These are phyloP conservation scores for Diplosphaera chodatii DNA, from an alignment of 139 green algal species.

Conservation along the genomic window DNA sequence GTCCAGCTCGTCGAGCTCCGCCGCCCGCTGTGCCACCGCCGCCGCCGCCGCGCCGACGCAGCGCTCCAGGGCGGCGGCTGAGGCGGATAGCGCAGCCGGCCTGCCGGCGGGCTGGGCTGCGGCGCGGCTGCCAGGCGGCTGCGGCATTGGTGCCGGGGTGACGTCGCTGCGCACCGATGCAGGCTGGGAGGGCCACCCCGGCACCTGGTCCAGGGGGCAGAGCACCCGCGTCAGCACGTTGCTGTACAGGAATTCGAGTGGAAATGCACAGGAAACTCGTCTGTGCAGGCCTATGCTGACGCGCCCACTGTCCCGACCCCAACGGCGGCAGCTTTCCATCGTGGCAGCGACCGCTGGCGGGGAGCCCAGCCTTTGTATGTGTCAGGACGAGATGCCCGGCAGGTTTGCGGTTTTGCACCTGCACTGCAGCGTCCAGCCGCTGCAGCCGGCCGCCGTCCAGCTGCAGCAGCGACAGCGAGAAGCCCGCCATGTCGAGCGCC, in stretches of 20 bases:
- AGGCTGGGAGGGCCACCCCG: slow-evolving; percentile 11
- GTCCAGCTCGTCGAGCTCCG: slow-evolving; percentile 53
- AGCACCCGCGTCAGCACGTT: too few relatives aligned
- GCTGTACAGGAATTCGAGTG: too few relatives aligned
- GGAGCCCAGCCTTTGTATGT: too few relatives aligned
- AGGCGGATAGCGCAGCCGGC: neutral
- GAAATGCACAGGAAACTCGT: too few relatives aligned
- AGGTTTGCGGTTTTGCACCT: slow-evolving; percentile 8
- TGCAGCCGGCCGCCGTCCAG: slow-evolving; percentile 27
- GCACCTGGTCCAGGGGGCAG: too few relatives aligned
- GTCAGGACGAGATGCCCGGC: too few relatives aligned
- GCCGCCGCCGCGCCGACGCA: slow-evolving; percentile 12
- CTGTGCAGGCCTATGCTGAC: too few relatives aligned
- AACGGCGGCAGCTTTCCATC: too few relatives aligned
- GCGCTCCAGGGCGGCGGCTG: slow-evolving; percentile 6
- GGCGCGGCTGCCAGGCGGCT: neutral
- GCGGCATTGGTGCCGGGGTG: slow-evolving; percentile 10
- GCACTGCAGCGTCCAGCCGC: slow-evolving; percentile 50
- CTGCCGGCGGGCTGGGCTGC: neutral
- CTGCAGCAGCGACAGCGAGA: slow-evolving; percentile 34
- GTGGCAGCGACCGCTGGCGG: too few relatives aligned
- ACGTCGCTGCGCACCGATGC: slow-evolving; percentile 9
- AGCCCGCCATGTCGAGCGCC: slow-evolving; percentile 71
- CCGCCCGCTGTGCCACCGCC: slow-evolving; percentile 28
- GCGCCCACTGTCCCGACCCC: too few relatives aligned